Percentiles rank a stretch among this genome's conserved stretches.
Conservation (phyloP, 148 eudicot genomes). For the Amaranthus palmeri region DNA sequence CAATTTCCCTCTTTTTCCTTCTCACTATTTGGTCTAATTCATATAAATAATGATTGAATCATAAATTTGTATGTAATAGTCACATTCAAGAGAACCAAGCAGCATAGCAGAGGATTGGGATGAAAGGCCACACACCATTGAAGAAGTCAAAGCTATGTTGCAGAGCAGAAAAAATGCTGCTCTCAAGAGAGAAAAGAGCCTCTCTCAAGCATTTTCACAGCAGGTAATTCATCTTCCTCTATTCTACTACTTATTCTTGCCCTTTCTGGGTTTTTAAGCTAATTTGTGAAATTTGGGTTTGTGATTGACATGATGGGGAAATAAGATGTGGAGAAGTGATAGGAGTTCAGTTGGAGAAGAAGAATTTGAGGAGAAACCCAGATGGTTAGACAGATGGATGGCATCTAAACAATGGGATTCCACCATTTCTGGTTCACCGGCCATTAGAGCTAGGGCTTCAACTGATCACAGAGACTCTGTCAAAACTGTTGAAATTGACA, state of each 20-base stretch:
- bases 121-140: slow-evolving; percentile 68
- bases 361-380: slow-evolving; percentile 43
- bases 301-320: background rate
- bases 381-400: slow-evolving; percentile 58
- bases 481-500: slow-evolving; percentile 76
- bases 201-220: slow-evolving; percentile 59
- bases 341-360: slow-evolving; percentile 63
- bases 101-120: slow-evolving; percentile 77
- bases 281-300: background rate
- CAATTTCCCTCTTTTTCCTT: background rate
- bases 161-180: slow-evolving; percentile 57
- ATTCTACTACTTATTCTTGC: background rate
- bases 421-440: slow-evolving; percentile 15
- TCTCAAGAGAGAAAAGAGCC: slow-evolving; percentile 47
- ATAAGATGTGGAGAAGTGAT: slow-evolving; percentile 53
- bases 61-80: slow-evolving; percentile 14
- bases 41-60: background rate
- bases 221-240: slow-evolving; percentile 32
- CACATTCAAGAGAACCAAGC: slow-evolving; percentile 62
- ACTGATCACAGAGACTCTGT: slow-evolving; percentile 52
- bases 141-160: slow-evolving; percentile 76
- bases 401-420: slow-evolving; percentile 56
- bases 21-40: background rate
- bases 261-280: slow-evolving; percentile 1
- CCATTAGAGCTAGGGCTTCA: slow-evolving; percentile 48